A percentile compares a stretch with the other conserved stretches of the same genome.
These are phyloP conservation scores for Macrotyloma uniflorum DNA, from an alignment of 306 rosid species.

Conservation along the genomic window DNA sequence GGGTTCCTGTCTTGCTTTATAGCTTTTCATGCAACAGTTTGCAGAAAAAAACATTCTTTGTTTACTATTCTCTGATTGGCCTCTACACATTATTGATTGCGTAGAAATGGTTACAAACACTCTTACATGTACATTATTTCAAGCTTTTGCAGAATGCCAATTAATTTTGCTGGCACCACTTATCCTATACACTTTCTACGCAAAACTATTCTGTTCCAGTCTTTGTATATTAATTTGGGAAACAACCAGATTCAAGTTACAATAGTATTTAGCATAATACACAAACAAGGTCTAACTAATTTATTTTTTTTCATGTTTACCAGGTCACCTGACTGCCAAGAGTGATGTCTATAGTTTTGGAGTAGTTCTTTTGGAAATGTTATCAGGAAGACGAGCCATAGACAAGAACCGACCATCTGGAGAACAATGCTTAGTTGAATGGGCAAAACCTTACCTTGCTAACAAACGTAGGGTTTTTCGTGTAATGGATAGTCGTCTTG, in stretches of 20 bases:
- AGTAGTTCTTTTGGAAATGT: constrained; percentile 82
- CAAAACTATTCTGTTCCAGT: background rate
- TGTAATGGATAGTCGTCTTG: constrained; percentile 66
- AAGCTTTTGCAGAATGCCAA: background rate
- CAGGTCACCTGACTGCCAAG: constrained; percentile 78
- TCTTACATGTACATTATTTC: background rate
- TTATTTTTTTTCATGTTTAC: background rate
- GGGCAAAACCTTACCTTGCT: constrained; percentile 81
- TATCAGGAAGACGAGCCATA: constrained; percentile 71
- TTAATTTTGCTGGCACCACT: background rate
- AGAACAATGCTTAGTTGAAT: constrained; percentile 75
- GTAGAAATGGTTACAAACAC: background rate
- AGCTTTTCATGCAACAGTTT: constrained; percentile 12
- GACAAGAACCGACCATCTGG: constrained; percentile 88
- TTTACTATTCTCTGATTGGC: background rate
- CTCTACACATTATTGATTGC: background rate
- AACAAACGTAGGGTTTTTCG: constrained; percentile 60
- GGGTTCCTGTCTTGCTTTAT: background rate
- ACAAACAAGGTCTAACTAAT: background rate
- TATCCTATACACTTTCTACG: background rate
- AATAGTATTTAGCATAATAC: background rate
- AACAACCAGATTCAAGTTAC: background rate
- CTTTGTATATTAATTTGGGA: background rate
- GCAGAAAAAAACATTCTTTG: background rate
- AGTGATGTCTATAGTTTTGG: constrained; percentile 90